A percentile compares a stretch with the other conserved stretches of the same genome.
These are phyloP conservation scores for Testicularia cyperi DNA, from an alignment of 1,284 basidiomycete species.

Conservation along the genomic window DNA sequence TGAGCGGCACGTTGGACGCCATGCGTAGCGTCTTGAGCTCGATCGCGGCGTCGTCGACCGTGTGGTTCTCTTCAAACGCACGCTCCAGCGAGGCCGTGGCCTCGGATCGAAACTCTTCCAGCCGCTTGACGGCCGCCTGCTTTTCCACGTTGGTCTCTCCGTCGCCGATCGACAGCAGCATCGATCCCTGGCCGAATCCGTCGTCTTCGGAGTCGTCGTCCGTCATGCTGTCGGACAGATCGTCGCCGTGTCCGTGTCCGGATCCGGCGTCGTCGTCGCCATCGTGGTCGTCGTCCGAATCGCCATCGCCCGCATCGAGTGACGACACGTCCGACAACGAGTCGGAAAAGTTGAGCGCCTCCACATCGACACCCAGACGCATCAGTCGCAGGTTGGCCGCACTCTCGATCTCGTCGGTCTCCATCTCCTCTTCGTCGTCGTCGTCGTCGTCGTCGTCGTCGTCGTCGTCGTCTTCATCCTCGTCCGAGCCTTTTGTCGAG, in stretches of 20 bases:
- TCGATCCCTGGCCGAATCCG: constrained; percentile 34
- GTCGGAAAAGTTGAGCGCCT: constrained; percentile 36
- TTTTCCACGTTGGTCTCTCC: constrained; percentile 48
- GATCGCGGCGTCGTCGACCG: constrained; percentile 84
- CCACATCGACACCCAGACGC: constrained; percentile 30
- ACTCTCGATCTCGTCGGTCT: constrained; percentile 42
- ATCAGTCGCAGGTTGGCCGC: constrained; percentile 39
- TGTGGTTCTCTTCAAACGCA: constrained; percentile 85
- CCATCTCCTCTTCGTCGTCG: constrained; percentile 20
- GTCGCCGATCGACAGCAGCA: constrained; percentile 36
- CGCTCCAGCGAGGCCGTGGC: constrained; percentile 79
- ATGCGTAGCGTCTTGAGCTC: constrained; percentile 91
- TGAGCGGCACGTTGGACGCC: constrained; percentile 83
- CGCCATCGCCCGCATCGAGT: constrained; percentile 41
- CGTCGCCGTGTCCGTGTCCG: constrained; percentile 12
- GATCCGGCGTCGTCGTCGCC: constrained; percentile 21
- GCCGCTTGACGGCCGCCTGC: constrained; percentile 37
- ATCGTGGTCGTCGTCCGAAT: constrained; percentile 17
- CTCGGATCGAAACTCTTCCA: constrained; percentile 73
- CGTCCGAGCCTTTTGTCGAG: constrained; percentile 24
- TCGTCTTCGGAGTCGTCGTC: constrained; percentile 19
- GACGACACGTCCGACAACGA: constrained; percentile 46
- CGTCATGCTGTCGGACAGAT: constrained; percentile 18
- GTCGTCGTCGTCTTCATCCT: constrained; percentile 33
- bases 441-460: constrained; percentile 15